Evolutionary conservation across 352 stramenopile genomes (phyloP), one percentile per base, ranked within the genome.

Genomic region (Lagenidium sp.): DNA sequence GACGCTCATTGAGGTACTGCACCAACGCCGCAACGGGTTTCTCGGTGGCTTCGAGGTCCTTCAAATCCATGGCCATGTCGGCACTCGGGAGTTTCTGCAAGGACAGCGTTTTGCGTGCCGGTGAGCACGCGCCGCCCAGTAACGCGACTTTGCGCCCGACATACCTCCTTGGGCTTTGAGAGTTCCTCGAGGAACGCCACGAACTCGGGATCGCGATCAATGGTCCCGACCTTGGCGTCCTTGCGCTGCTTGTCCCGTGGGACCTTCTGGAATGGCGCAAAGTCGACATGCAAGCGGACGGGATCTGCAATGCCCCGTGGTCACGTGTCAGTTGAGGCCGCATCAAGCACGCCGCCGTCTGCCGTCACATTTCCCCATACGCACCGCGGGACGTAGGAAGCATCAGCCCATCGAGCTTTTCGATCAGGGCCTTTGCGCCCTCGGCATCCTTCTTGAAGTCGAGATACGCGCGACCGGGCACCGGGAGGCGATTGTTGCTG

Each of bases 1-100:
- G 84, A 22, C 72, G 66, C 49, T 89, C 77, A 41, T 93, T 93
- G 44, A 93, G 44, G 50, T 82, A 93, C 56, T 86, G 80, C 23
- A 93, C 80, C 34, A 93, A 54, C 18, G 77, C 71, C 3, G 80
- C 65, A 11, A 93, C 56, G 0, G 77, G 77, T 26, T 87, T 90
- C 32, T 87, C 80, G 22, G 65, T 38, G 13, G 53, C 47, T 30
- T 82, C 69, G 1, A 53, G 51, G 6, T 89, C 80, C 11, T 63
- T 60, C 47, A 65, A 51, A 41, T 88, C 76, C 0, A 55, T 61
- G 8, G 68, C 63, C 10, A 61, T 36, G 43, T 88, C 76, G 7
- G 70, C 76, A 50, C 72, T 85, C 34, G 76, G 76, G 8, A 83
- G 56, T 77, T 83, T 88, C 76, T 87, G 44, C 20, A 16, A 24